phyloP scores from a whole-genome alignment of 805 yeast species.

The Brettanomyces naardenensis region DNA sequence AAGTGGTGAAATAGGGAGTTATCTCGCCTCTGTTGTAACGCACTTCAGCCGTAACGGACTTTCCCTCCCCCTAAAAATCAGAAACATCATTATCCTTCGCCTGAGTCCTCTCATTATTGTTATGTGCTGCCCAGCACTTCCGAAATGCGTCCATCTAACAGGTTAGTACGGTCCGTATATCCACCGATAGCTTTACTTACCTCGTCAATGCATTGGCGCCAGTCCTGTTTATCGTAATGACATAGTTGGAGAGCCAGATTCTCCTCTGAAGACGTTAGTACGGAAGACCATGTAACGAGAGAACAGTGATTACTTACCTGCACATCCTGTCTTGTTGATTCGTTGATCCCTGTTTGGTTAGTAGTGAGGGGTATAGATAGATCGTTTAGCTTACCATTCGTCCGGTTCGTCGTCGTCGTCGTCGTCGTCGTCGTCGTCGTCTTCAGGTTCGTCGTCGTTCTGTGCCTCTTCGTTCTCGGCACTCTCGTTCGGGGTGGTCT shows the following conservation, averaged over 20 bases:
- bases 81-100: conserved; percentile 27
- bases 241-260: conserved; percentile 65
- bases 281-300: no score
- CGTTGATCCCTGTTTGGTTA: conserved; percentile 49
- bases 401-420: conserved; percentile 57
- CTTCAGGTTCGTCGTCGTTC: conserved; percentile 5
- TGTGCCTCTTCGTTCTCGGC: conserved; percentile 6
- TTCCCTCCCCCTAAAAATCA: not conserved
- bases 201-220: conserved; percentile 67
- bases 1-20: no score
- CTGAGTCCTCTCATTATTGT: conserved; percentile 31
- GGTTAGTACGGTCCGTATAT: conserved; percentile 1
- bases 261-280: conserved; percentile 37
- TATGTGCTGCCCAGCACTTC: conserved; percentile 33
- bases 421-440: conserved; percentile 1
- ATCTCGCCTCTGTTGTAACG: no score
- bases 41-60: no score
- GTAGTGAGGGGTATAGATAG: not conserved
- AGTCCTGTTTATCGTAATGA: conserved; percentile 74
- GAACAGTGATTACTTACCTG: conserved; percentile 30
- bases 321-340: conserved; percentile 70
- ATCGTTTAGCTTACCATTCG: conserved; percentile 42
- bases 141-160: conserved; percentile 34
- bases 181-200: conserved; percentile 34
- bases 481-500: no score